Evolutionary conservation across 1,284 basidiomycete genomes (phyloP).

Genomic region (Retiboletus fuscus): DNA sequence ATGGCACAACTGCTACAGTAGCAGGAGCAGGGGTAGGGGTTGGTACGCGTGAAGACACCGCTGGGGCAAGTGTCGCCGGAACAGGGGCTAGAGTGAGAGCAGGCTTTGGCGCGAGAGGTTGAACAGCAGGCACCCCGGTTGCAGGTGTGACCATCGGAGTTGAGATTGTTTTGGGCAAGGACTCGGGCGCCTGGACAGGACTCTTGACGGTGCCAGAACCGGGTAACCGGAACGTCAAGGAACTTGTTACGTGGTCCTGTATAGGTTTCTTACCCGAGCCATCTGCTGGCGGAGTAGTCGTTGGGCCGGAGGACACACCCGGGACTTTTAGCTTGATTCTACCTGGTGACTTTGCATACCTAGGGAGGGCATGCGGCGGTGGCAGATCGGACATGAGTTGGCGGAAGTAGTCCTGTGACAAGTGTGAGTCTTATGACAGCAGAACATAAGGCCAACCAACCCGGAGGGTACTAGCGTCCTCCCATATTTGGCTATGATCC

Average conservation of each 20-base stretch:
- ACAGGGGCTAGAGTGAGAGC: conserved; percentile 34
- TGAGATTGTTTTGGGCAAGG: conserved; percentile 37
- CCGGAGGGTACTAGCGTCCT: conserved; percentile 73
- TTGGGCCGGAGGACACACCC: conserved; percentile 30
- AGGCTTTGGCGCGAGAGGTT: conserved; percentile 34
- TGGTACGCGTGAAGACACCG: conserved; percentile 37
- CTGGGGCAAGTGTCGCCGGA: conserved; percentile 40
- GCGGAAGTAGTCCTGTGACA: conserved; percentile 71
- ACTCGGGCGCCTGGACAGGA: conserved; percentile 37
- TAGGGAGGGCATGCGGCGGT: conserved; percentile 67
- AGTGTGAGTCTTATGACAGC: conserved; percentile 28
- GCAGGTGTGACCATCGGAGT: conserved; percentile 35
- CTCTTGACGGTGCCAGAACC: conserved; percentile 40
- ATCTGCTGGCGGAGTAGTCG: conserved; percentile 28
- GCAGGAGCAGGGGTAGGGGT: conserved; percentile 38
- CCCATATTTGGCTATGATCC: conserved; percentile 81
- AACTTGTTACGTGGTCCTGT: conserved; percentile 39
- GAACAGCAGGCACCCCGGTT: conserved; percentile 37
- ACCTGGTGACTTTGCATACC: conserved; percentile 65
- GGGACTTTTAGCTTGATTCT: conserved; percentile 80
- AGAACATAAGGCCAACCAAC: conserved; percentile 54
- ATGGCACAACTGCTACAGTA: conserved; percentile 18
- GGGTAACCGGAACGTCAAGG: conserved; percentile 49
- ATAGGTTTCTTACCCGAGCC: conserved; percentile 31
- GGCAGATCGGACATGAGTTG: conserved; percentile 82